Evolutionary conservation across 2,329 filamentous ascomycete species (phyloP).

Genomic region (Pseudopyricularia cyperi): DNA sequence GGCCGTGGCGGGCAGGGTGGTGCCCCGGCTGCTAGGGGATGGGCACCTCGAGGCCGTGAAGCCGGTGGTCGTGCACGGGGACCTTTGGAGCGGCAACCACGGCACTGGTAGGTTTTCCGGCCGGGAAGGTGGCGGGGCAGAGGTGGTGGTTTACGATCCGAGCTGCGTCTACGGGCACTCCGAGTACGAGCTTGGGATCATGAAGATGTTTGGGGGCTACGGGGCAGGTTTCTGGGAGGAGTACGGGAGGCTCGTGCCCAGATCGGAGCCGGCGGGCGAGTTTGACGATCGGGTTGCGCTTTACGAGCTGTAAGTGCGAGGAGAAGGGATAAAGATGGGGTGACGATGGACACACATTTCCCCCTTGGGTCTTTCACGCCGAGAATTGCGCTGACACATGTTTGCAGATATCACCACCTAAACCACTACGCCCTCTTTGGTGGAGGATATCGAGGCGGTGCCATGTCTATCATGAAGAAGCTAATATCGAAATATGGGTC

Average conservation of each 20-base stretch:
- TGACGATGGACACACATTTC: no score
- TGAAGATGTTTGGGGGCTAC: constrained; percentile 94
- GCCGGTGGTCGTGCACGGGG: constrained; percentile 81
- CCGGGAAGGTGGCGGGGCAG: constrained; percentile 29
- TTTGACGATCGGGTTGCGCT: constrained; percentile 72
- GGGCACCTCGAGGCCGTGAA: constrained; percentile 47
- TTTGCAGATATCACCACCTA: constrained; percentile 65
- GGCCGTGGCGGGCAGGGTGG: constrained; percentile 46
- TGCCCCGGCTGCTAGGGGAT: constrained; percentile 64
- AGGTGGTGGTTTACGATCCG: constrained; percentile 75
- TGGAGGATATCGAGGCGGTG: constrained; percentile 61
- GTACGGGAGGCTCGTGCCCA: constrained; percentile 64
- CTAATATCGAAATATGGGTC: constrained; percentile 59
- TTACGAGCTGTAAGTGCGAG: constrained; percentile 61
- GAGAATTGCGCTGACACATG: neutral
- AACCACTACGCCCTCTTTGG: constrained; percentile 85
- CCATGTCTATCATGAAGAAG: constrained; percentile 66
- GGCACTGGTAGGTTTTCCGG: constrained; percentile 47
- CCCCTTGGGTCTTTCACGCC: neutral
- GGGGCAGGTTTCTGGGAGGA: constrained; percentile 57
- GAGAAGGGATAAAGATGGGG: no score
- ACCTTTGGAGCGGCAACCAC: constrained; percentile 87
- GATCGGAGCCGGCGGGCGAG: constrained; percentile 67
- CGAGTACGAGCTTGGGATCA: constrained; percentile 87
- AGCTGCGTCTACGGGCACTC: constrained; percentile 72